Evolutionary conservation across 768 basidiomycete genomes (phyloP), one percentile per base, ranked within the genome.

Genomic region (Lentinula edodes): DNA sequence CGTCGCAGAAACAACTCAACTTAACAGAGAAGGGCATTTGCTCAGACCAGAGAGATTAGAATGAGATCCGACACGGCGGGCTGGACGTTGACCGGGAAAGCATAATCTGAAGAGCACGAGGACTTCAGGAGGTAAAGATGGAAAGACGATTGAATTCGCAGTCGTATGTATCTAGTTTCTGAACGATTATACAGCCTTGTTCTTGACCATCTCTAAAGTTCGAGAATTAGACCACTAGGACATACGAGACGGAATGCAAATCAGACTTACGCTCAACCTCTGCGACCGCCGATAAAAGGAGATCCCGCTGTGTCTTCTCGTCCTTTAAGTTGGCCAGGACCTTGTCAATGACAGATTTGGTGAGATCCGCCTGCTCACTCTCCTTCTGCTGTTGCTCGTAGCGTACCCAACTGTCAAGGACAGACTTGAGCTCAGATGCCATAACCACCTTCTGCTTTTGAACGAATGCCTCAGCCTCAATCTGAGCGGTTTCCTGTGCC

Each of bases 361-460:
- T 89, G 61, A 99, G 87, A 55, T 93, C 91, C 36, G 87, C 83
- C 83, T 99, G 97, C 79, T 99, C 94, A 70, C 84, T 90, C 81
- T 99, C 95, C 82, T 97, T 94, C 71, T 86, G 82, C 73, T 95
- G 93, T 72, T 97, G 95, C 81, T 98, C 96, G 76, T 88, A 95
- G 72, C 97, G 91, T 61, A 95, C 96, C 95, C 95, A 97, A 73
- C 91, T 92, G 81, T 98, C 97, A 61, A 99, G 86, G 43, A 98
- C 95, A 35, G 88, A 69, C 79, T 98, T 98, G 71, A 98, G 79
- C 78, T 99, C 97, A 48, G 90, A 65, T 35, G 95, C 87, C 70
- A 98, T 78, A 46, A 85, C 87, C 62, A 89, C 86, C 75, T 93
- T 90, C 80, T 99, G 97, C 68, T 86, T 84, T 72, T 93, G 91